Evolutionary conservation across 129 eudicot genomes (phyloP).

Genomic region (Tanacetum coccineum): DNA sequence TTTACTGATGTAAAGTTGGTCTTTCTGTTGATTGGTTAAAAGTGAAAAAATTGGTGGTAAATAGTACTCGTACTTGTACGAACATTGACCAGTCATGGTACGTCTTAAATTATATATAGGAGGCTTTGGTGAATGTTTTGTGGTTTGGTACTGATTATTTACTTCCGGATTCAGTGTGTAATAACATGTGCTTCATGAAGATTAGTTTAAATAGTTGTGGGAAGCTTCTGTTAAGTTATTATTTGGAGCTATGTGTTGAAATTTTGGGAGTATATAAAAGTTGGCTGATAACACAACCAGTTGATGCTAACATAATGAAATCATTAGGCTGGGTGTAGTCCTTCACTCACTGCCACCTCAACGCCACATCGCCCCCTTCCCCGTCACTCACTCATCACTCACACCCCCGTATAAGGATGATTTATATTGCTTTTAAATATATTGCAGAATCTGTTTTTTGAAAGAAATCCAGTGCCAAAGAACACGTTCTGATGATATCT

Average conservation of each 20-base stretch:
- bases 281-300: not conserved
- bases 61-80: constrained; percentile 9
- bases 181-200: not conserved
- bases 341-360: too few species aligned
- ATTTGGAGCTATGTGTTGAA: constrained; percentile 1
- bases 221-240: not conserved
- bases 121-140: not conserved
- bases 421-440: not conserved
- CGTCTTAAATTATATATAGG: not conserved
- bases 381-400: too few species aligned
- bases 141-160: not conserved
- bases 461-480: not conserved
- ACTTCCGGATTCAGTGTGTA: not conserved
- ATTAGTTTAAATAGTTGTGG: not conserved
- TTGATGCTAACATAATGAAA: not conserved
- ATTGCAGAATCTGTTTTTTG: not conserved
- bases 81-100: constrained; percentile 1
- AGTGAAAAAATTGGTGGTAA: not conserved
- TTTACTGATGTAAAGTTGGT: too few species aligned
- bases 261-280: not conserved
- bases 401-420: not conserved
- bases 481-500: not conserved
- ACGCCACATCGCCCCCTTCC: too few species aligned
- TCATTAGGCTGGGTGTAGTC: not conserved
- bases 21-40: not conserved